Evolutionary conservation across 73 alveolate species (phyloP).

Genomic region (Stentor roeselii): DNA sequence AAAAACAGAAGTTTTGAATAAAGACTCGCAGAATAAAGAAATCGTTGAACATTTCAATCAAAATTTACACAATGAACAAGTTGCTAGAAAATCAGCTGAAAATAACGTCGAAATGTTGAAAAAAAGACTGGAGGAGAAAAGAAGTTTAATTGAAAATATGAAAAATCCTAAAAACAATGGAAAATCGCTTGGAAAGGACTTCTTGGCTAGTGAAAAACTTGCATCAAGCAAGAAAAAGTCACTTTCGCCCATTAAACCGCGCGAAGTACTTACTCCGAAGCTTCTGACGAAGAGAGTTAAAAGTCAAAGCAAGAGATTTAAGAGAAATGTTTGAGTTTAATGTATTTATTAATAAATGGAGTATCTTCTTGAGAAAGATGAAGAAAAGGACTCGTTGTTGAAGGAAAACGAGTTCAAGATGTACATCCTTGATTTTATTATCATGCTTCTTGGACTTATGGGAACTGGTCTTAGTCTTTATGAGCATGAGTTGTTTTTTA

Average conservation of each 20-base stretch:
- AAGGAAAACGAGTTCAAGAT: slow-evolving; percentile 34
- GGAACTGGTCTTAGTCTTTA: slow-evolving; percentile 39
- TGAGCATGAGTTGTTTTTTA: slow-evolving; percentile 29
- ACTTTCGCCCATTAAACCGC: neutral
- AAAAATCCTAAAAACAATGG: slow-evolving; percentile 5
- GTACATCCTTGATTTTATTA: slow-evolving; percentile 39
- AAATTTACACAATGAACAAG: neutral
- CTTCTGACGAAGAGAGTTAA: neutral
- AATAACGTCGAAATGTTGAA: neutral
- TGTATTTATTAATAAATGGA: slow-evolving; percentile 45
- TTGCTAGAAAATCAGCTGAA: neutral
- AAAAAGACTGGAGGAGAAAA: neutral
- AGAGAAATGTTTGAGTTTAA: too few species aligned
- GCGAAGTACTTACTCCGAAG: neutral
- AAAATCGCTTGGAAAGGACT: neutral
- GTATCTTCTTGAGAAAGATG: slow-evolving; percentile 38
- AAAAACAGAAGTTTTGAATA: neutral
- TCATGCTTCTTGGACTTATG: slow-evolving; percentile 37
- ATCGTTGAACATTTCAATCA: neutral
- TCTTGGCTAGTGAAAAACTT: neutral
- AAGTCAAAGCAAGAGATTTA: neutral
- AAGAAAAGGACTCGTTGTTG: slow-evolving; percentile 29
- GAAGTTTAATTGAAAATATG: neutral
- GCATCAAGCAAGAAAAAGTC: neutral
- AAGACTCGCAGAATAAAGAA: neutral